These are phyloP conservation scores for Pestalotiopsis sp. DNA, from an alignment of 2,329 filamentous ascomycete genomes.

Conservation along the genomic window DNA sequence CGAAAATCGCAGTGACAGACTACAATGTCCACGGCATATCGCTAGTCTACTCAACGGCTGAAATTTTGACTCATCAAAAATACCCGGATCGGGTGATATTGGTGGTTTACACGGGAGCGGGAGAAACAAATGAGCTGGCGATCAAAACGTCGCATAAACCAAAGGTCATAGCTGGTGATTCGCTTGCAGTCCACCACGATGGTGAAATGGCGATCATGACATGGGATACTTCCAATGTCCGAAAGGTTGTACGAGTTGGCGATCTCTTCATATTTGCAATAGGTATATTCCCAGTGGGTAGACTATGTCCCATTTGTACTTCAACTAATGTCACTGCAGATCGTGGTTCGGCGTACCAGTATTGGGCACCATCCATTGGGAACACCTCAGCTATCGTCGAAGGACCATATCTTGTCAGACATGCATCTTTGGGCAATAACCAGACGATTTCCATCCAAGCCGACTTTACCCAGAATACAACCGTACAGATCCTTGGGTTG, in stretches of 20 bases:
- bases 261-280: neutral
- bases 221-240: neutral
- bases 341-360: neutral
- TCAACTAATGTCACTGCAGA: neutral
- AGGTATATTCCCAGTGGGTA: neutral
- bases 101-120: neutral
- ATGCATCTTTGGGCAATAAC: neutral
- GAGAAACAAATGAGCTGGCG: constrained; percentile 2
- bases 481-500: neutral
- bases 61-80: constrained; percentile 62
- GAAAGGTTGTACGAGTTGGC: neutral
- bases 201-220: neutral
- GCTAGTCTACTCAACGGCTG: constrained; percentile 69
- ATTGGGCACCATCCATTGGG: neutral
- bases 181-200: neutral
- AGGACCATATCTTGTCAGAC: neutral
- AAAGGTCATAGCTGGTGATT: neutral
- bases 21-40: constrained; percentile 61
- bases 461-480: constrained; percentile 5
- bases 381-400: neutral
- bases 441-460: neutral
- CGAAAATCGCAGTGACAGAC: constrained; percentile 66
- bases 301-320: no score
- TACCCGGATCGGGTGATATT: neutral
- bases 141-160: neutral